These are phyloP conservation scores for Globisporangium spiculum DNA, from an alignment of 352 stramenopile genomes.

Conservation along the genomic window DNA sequence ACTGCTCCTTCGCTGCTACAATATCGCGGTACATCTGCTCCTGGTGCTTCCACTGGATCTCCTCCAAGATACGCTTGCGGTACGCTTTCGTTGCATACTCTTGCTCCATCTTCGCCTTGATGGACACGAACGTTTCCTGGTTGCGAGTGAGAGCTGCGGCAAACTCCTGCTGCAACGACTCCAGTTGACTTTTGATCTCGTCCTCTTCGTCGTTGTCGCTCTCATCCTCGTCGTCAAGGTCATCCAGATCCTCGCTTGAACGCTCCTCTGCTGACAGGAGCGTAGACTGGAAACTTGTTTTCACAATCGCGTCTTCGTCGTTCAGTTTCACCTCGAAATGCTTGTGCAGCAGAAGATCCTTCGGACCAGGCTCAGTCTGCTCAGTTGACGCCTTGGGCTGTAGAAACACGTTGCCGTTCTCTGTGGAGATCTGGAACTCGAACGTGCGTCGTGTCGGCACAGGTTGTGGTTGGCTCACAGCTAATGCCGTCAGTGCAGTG, in stretches of 20 bases:
- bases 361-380: slow-evolving; percentile 6
- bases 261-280: slow-evolving; percentile 41
- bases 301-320: slow-evolving; percentile 32
- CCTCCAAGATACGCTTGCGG: slow-evolving; percentile 37
- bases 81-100: slow-evolving; percentile 56
- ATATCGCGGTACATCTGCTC: slow-evolving; percentile 73
- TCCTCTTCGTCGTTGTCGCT: slow-evolving; percentile 43
- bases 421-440: slow-evolving; percentile 40
- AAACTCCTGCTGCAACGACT: slow-evolving; percentile 46
- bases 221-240: slow-evolving; percentile 37
- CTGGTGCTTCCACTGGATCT: slow-evolving; percentile 57
- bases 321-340: slow-evolving; percentile 53
- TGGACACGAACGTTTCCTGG: slow-evolving; percentile 31
- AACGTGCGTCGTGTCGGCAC: slow-evolving; percentile 26
- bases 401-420: slow-evolving; percentile 39
- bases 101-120: slow-evolving; percentile 35
- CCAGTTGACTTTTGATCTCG: slow-evolving; percentile 50
- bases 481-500: slow-evolving; percentile 2
- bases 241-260: slow-evolving; percentile 36
- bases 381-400: slow-evolving; percentile 23
- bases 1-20: slow-evolving; percentile 31
- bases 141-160: slow-evolving; percentile 38
- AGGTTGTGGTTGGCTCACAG: neutral
- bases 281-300: slow-evolving; percentile 33
- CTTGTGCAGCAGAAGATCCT: slow-evolving; percentile 51